phyloP scores from a whole-genome alignment of 257 asterid genomes.

The Euphrasia confusa region DNA sequence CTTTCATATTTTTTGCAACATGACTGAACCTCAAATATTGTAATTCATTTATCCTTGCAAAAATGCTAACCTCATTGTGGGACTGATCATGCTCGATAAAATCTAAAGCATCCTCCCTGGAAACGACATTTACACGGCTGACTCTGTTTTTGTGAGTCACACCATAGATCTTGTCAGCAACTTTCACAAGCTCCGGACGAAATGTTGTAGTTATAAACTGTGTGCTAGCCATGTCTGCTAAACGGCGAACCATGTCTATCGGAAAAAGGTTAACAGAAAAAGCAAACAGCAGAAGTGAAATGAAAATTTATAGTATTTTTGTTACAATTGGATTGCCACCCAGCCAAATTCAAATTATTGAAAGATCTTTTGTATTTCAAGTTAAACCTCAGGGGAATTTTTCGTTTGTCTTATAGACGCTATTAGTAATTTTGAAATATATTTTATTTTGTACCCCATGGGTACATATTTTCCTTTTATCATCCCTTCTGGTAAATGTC shows the following conservation, averaged over 20 bases:
- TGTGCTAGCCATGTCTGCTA: constrained; percentile 81
- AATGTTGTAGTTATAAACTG: constrained; percentile 95
- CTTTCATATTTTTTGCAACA: background rate
- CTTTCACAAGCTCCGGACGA: constrained; percentile 88
- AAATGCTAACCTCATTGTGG: constrained; percentile 59
- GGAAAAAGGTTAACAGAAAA: constrained; percentile 38
- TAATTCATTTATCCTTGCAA: background rate
- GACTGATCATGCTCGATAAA: constrained; percentile 89
- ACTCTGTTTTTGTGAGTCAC: constrained; percentile 89
- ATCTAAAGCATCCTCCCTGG: constrained; percentile 74
- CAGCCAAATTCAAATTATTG: no score
- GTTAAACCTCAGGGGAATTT: background rate
- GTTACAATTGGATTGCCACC: no score
- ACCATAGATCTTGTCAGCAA: constrained; percentile 91
- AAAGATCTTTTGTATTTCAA: background rate
- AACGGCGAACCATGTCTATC: constrained; percentile 88
- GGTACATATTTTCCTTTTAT: background rate
- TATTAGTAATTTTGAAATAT: background rate
- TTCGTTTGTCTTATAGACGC: background rate
- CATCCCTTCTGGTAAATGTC: background rate
- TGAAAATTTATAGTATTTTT: constrained; percentile 1
- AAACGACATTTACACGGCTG: constrained; percentile 69
- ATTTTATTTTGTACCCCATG: background rate
- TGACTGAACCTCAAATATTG: background rate
- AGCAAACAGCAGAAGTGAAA: constrained; percentile 19